Conservation (phyloP, 2,329 filamentous ascomycete species). For the Cladophialophora bantiana region DNA sequence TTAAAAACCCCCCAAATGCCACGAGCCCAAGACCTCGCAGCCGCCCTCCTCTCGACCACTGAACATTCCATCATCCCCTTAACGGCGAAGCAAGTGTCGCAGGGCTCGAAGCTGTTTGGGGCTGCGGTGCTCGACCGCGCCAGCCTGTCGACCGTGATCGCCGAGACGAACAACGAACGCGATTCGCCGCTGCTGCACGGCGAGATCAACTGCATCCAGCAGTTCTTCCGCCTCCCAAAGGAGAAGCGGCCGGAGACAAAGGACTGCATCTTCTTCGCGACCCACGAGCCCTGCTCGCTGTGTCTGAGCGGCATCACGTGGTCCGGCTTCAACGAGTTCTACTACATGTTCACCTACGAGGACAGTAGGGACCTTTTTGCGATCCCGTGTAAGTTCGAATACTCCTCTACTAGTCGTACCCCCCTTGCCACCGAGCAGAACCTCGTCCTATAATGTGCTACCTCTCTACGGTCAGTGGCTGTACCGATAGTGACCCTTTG, state of each 20-base stretch:
- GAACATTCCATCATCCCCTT: constrained; percentile 61
- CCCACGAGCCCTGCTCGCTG: constrained; percentile 66
- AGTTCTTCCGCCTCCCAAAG: constrained; percentile 58
- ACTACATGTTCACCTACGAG: constrained; percentile 66
- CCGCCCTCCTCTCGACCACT: constrained; percentile 30
- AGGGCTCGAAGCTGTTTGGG: constrained; percentile 64
- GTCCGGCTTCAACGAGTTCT: constrained; percentile 64
- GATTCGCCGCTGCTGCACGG: constrained; percentile 64
- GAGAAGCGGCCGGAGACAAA: constrained; percentile 51
- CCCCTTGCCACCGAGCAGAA: background rate
- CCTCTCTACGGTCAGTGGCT: background rate
- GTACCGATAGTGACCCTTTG: too few species aligned
- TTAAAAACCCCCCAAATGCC: background rate
- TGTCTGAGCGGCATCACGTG: constrained; percentile 66
- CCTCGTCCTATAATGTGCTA: background rate
- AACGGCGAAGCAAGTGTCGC: constrained; percentile 58
- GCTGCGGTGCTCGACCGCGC: constrained; percentile 60
- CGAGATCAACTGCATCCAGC: constrained; percentile 67
- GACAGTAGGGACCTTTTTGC: constrained; percentile 63
- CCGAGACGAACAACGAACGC: constrained; percentile 64
- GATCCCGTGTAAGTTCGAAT: constrained; percentile 55
- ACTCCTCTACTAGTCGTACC: too few species aligned
- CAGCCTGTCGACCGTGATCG: constrained; percentile 54
- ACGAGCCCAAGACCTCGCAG: constrained; percentile 21
- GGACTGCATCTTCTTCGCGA: constrained; percentile 65